Conservation (phyloP, 257 asterid genomes). For the Voacanga thouarsii region DNA sequence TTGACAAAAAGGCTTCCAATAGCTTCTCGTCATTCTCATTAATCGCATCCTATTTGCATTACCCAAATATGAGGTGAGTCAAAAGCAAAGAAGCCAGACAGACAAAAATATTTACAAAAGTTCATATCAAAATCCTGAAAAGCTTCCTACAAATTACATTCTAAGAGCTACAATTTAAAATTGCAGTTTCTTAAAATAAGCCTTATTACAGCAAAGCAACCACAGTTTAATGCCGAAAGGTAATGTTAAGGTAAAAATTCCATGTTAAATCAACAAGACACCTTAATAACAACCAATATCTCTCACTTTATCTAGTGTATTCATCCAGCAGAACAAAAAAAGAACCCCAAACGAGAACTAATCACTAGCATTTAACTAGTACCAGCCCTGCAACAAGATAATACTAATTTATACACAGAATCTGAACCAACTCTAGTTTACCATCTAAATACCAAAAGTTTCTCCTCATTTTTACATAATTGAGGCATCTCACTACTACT, state of each 20-base stretch:
- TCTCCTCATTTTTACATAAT: not conserved
- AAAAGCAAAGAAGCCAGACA: not conserved
- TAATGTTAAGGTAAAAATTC: not conserved
- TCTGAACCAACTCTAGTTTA: not conserved
- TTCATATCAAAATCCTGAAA: not conserved
- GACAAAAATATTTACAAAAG: not conserved
- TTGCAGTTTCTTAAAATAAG: not conserved
- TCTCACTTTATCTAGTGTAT: not conserved
- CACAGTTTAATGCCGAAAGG: not conserved
- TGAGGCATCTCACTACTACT: not conserved
- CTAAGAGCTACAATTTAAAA: not conserved
- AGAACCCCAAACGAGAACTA: not conserved
- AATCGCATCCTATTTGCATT: slow-evolving; percentile 46
- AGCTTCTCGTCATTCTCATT: slow-evolving; percentile 73
- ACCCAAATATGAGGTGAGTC: not conserved
- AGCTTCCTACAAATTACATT: not conserved
- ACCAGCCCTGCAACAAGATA: not conserved
- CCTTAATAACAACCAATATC: not conserved
- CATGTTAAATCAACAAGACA: not conserved
- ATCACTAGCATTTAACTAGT: not conserved
- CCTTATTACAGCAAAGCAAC: not conserved
- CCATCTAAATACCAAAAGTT: not conserved
- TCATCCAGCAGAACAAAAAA: not conserved
- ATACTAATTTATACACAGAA: not conserved
- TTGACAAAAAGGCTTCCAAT: slow-evolving; percentile 65